These are phyloP conservation scores for Termitomyces sp. DNA, from an alignment of 768 basidiomycete species.

Conservation along the genomic window DNA sequence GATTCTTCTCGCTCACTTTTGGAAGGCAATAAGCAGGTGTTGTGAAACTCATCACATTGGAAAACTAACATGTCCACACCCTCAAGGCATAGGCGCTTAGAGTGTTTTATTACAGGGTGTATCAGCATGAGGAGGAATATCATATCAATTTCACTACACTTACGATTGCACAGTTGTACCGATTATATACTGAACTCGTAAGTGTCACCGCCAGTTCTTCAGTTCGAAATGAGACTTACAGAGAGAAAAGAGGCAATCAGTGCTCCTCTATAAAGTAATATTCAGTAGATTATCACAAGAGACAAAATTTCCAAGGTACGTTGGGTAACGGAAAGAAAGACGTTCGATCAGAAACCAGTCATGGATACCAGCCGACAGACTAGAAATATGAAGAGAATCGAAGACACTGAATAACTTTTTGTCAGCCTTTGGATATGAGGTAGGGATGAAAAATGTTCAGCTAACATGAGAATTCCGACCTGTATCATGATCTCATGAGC, in stretches of 20 bases:
- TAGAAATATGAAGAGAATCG: neutral
- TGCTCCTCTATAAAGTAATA: neutral
- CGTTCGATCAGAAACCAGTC: constrained; percentile 4
- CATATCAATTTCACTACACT: too few relatives aligned
- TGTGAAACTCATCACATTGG: neutral
- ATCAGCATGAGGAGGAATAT: too few relatives aligned
- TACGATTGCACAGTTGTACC: constrained; percentile 1
- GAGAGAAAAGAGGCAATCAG: neutral
- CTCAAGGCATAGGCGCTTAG: neutral
- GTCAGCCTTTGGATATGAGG: neutral
- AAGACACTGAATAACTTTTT: neutral
- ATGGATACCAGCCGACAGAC: neutral
- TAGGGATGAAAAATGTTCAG: neutral
- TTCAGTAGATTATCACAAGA: neutral
- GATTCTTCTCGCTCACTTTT: constrained; percentile 2
- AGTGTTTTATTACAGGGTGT: too few relatives aligned
- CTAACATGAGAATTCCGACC: neutral
- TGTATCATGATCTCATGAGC: too few relatives aligned
- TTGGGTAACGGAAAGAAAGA: neutral
- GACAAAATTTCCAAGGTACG: neutral
- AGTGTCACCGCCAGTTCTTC: neutral
- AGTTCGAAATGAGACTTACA: neutral
- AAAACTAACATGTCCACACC: constrained; percentile 1
- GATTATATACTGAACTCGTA: neutral
- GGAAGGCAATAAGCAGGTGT: neutral